Percentiles rank a stretch among this genome's conserved stretches.
Conservation (phyloP, 257 asterid species). For the Jacaranda mimosifolia region DNA sequence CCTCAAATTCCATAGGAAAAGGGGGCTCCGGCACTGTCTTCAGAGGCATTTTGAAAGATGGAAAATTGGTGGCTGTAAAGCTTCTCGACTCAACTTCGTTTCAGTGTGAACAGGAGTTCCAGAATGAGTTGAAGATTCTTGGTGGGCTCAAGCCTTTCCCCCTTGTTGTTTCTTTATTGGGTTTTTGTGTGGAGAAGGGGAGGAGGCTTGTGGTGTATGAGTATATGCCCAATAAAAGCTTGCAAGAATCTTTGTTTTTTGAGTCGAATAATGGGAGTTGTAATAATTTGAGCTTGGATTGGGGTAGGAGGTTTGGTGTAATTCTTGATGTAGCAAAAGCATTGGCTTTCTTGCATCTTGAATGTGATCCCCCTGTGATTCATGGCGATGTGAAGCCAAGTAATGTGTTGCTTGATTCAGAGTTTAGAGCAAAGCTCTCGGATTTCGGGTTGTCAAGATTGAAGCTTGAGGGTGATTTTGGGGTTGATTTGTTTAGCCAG, state of each 20-base stretch:
- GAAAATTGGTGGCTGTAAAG: constrained; percentile 85
- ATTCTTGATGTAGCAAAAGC: constrained; percentile 86
- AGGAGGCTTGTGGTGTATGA: constrained; percentile 84
- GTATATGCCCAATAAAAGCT: constrained; percentile 88
- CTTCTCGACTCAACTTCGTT: constrained; percentile 67
- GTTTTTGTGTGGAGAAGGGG: constrained; percentile 78
- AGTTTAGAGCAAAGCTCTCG: constrained; percentile 83
- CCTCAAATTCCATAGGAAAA: constrained; percentile 74
- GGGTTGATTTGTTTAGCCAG: constrained; percentile 85
- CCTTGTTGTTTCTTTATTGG: constrained; percentile 71
- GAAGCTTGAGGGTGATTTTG: constrained; percentile 79
- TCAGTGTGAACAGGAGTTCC: constrained; percentile 87
- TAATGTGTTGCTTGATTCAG: constrained; percentile 89
- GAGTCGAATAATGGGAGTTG: constrained; percentile 47
- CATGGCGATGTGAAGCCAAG: constrained; percentile 99
- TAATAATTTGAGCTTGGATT: constrained; percentile 54
- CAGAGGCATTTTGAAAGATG: constrained; percentile 77
- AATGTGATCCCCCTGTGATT: constrained; percentile 92
- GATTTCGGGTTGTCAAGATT: constrained; percentile 96
- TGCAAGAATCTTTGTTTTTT: constrained; percentile 81
- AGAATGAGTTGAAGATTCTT: constrained; percentile 83
- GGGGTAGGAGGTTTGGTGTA: constrained; percentile 75
- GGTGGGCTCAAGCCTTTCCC: constrained; percentile 72
- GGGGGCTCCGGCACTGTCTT: constrained; percentile 96
- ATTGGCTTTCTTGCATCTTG: constrained; percentile 80